A percentile compares a stretch with the other conserved stretches of the same genome.
Conservation (phyloP, 1,284 basidiomycete species). For the Cryptococcus sp. region DNA sequence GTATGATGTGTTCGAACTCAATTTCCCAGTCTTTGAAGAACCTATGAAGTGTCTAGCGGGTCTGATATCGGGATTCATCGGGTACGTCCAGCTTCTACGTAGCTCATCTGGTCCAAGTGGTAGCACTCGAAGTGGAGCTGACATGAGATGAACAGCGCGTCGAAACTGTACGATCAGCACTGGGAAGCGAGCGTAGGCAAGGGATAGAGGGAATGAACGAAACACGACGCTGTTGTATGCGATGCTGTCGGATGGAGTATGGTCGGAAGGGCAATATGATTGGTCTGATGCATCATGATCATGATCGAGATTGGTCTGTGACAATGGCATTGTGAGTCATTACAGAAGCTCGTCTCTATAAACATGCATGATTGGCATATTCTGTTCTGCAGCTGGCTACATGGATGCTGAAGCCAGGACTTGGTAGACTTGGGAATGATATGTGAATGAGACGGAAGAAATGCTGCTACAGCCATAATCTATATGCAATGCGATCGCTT, state of each 20-base stretch:
- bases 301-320: too few relatives aligned
- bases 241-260: background rate
- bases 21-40: slow-evolving; percentile 33
- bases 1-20: slow-evolving; percentile 46
- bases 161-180: slow-evolving; percentile 36
- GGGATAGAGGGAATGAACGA: slow-evolving; percentile 10
- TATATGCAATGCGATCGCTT: too few relatives aligned
- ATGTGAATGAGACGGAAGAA: too few relatives aligned
- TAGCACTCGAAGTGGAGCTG: background rate
- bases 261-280: too few relatives aligned
- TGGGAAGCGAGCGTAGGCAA: slow-evolving; percentile 36
- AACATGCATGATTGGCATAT: too few relatives aligned
- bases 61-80: slow-evolving; percentile 40
- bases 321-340: too few relatives aligned
- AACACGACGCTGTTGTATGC: background rate
- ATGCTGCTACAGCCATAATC: too few relatives aligned
- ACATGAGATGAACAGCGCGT: slow-evolving; percentile 17
- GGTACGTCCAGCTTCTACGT: slow-evolving; percentile 27
- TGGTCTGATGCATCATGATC: too few relatives aligned
- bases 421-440: too few relatives aligned
- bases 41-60: slow-evolving; percentile 47
- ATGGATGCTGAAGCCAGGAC: too few relatives aligned
- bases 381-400: too few relatives aligned
- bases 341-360: too few relatives aligned
- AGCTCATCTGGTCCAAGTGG: background rate